Conservation (phyloP, 164 flowering plant species). For the grape (Vitis vinifera) region DNA sequence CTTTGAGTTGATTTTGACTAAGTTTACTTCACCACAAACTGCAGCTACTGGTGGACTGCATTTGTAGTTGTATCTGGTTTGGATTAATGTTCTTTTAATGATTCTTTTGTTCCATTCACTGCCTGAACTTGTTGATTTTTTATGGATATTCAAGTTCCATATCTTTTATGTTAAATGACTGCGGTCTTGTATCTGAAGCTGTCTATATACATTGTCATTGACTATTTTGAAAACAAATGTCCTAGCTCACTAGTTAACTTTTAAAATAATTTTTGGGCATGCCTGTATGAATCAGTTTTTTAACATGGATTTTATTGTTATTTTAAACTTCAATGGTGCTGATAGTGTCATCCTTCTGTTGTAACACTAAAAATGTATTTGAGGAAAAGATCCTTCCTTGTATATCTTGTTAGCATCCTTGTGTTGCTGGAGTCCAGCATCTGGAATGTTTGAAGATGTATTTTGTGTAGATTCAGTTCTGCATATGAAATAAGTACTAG, state of each 20-base stretch:
- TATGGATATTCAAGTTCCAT: neutral
- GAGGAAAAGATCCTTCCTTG: neutral
- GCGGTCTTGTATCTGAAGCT: conserved; percentile 1
- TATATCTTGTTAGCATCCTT: neutral
- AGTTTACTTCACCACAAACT: neutral
- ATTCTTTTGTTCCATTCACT: neutral
- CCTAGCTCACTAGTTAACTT: too few relatives aligned
- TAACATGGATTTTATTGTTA: too few relatives aligned
- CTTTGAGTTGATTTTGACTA: neutral
- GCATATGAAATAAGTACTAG: neutral
- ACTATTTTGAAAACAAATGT: neutral
- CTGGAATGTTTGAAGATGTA: neutral
- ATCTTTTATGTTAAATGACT: neutral
- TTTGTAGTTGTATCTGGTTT: neutral
- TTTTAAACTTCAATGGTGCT: too few relatives aligned
- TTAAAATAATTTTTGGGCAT: too few relatives aligned
- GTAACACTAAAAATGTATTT: neutral
- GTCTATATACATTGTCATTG: neutral
- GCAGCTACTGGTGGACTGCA: neutral
- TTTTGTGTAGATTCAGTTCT: neutral
- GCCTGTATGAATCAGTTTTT: too few relatives aligned
- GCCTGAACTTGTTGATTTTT: neutral
- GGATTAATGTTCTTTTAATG: neutral
- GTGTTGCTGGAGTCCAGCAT: neutral
- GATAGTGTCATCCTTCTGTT: too few relatives aligned